Percentiles rank a stretch among this genome's conserved stretches.
These are phyloP conservation scores for Rhodotorula sp. DNA, from an alignment of 1,284 basidiomycete species.

Conservation along the genomic window DNA sequence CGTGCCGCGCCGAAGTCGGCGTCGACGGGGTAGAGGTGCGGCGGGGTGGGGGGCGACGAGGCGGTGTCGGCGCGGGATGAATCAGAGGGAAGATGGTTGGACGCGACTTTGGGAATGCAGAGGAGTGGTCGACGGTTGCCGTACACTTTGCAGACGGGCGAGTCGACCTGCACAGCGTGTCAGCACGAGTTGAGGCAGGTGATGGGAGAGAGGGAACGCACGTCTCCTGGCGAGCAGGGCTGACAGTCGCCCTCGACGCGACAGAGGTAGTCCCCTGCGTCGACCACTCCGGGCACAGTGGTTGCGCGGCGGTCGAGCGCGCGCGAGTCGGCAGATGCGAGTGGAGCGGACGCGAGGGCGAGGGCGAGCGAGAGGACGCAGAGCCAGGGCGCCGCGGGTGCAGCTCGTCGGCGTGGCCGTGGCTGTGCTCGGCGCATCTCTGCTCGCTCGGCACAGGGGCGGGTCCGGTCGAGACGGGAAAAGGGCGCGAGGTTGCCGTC, in stretches of 20 bases:
- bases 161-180: constrained; percentile 11
- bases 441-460: too few species aligned
- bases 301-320: neutral
- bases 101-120: constrained; percentile 13
- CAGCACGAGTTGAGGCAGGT: neutral
- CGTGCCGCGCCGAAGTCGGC: neutral
- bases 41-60: neutral
- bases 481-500: neutral
- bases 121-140: constrained; percentile 26
- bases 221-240: constrained; percentile 27
- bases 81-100: neutral
- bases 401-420: neutral
- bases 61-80: neutral
- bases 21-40: neutral
- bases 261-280: constrained; percentile 32
- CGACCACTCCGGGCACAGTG: constrained; percentile 9
- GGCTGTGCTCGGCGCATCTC: neutral
- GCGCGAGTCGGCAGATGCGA: neutral
- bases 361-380: neutral
- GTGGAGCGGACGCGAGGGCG: neutral
- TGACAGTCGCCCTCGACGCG: constrained; percentile 18
- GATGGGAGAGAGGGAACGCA: neutral
- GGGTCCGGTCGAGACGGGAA: neutral
- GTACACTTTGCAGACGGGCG: constrained; percentile 32
- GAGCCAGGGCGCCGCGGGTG: too few species aligned